These are phyloP conservation scores for Periconia macrospinosa DNA, from an alignment of 2,329 filamentous ascomycete species.

Conservation along the genomic window DNA sequence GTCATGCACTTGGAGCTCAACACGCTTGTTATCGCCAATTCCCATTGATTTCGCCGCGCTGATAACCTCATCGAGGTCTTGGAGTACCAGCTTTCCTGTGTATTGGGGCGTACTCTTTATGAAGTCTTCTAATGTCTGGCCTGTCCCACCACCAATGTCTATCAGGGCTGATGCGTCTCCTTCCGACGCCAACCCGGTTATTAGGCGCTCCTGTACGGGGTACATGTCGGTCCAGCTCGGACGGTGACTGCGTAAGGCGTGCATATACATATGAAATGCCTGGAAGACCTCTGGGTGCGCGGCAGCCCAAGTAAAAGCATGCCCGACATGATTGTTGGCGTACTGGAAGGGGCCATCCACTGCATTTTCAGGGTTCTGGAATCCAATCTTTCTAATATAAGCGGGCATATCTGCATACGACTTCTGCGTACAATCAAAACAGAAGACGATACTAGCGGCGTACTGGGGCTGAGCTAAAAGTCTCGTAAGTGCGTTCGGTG, in stretches of 20 bases:
- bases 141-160: slow-evolving; percentile 10
- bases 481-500: slow-evolving; percentile 2
- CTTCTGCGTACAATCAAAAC: slow-evolving; percentile 3
- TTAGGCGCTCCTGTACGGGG: slow-evolving; percentile 5
- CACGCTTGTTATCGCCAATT: slow-evolving; percentile 2
- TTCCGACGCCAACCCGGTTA: slow-evolving; percentile 1
- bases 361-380: slow-evolving; percentile 8
- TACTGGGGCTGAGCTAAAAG: slow-evolving; percentile 8
- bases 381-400: slow-evolving; percentile 4
- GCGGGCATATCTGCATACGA: slow-evolving; percentile 5
- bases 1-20: slow-evolving; percentile 11
- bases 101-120: not conserved
- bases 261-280: slow-evolving; percentile 7
- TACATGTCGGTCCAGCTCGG: slow-evolving; percentile 11
- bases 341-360: slow-evolving; percentile 8
- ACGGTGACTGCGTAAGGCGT: slow-evolving; percentile 1
- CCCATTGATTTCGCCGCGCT: slow-evolving; percentile 2
- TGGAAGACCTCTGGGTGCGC: slow-evolving; percentile 6
- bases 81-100: slow-evolving; percentile 7
- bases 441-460: slow-evolving; percentile 8
- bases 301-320: slow-evolving; percentile 8
- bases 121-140: slow-evolving; percentile 8
- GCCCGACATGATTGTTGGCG: not conserved
- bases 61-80: slow-evolving; percentile 9
- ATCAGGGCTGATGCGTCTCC: slow-evolving; percentile 6